These are phyloP conservation scores for Glycine tomentella DNA, from an alignment of 306 rosid species.

Conservation along the genomic window DNA sequence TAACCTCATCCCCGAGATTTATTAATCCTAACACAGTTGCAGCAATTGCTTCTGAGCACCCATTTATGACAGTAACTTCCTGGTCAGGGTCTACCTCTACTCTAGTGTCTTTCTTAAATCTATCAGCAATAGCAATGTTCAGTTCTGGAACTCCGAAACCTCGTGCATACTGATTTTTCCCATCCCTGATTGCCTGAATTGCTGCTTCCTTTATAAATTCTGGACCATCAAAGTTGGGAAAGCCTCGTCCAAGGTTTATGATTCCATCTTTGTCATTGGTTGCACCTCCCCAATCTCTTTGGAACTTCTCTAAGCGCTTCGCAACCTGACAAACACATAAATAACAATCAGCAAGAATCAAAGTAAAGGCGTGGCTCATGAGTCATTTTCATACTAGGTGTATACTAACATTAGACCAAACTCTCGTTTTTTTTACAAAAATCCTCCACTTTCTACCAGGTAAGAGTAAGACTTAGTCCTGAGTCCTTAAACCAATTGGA, in stretches of 20 bases:
- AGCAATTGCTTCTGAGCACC: conserved; percentile 93
- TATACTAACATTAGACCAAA: background rate
- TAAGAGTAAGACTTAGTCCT: background rate
- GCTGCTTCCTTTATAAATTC: conserved; percentile 70
- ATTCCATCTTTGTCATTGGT: conserved; percentile 75
- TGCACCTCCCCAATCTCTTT: conserved; percentile 31
- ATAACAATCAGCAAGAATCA: conserved; percentile 11
- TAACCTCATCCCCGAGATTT: conserved; percentile 92
- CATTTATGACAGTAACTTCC: conserved; percentile 78
- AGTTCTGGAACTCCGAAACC: conserved; percentile 82
- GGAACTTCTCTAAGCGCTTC: conserved; percentile 90
- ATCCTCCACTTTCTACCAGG: background rate
- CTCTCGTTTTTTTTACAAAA: too few relatives aligned
- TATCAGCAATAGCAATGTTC: conserved; percentile 75
- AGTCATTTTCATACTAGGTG: too few relatives aligned
- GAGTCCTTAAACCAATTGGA: background rate
- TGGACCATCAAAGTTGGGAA: conserved; percentile 66
- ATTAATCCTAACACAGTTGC: conserved; percentile 82
- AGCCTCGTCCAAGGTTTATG: conserved; percentile 90
- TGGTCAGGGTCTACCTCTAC: conserved; percentile 75
- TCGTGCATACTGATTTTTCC: conserved; percentile 87
- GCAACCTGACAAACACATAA: conserved; percentile 68
- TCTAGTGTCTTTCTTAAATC: conserved; percentile 80
- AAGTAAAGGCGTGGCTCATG: too few relatives aligned
- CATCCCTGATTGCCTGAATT: conserved; percentile 81